Evolutionary conservation across 2,329 filamentous ascomycete genomes (phyloP).

Genomic region (Hirsutella thompsonii): DNA sequence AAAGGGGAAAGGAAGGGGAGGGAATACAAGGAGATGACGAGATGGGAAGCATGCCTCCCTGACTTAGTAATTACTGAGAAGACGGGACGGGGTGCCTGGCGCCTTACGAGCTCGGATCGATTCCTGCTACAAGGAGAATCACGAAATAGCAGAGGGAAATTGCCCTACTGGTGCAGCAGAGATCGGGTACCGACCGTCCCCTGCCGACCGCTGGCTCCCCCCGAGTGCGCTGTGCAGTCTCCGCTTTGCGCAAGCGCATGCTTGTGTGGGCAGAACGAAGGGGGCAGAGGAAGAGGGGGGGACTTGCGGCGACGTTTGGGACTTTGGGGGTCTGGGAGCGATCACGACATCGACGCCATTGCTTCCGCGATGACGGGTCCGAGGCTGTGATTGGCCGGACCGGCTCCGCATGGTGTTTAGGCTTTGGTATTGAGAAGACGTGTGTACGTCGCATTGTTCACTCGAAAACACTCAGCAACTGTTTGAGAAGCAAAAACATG

Average conservation of each 20-base stretch:
- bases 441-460: not conserved
- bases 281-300: no score
- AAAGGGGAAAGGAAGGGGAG: not conserved
- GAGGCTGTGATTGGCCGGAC: conserved; percentile 21
- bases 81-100: no score
- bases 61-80: not conserved
- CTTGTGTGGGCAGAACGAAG: no score
- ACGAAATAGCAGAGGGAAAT: no score
- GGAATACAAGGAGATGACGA: no score
- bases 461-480: not conserved
- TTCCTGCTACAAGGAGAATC: no score
- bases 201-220: no score
- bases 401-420: conserved; percentile 9
- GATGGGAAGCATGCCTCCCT: not conserved
- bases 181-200: no score
- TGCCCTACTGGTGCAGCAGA: no score
- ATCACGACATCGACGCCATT: conserved; percentile 41
- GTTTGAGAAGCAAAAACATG: no score
- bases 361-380: conserved; percentile 28
- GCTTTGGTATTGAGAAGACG: not conserved
- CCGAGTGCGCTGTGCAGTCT: no score
- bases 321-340: conserved; percentile 20
- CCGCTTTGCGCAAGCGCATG: conserved; percentile 6
- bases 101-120: no score
- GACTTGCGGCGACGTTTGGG: conserved; percentile 9